Evolutionary conservation across 768 basidiomycete genomes (phyloP).

Genomic region (Suillus fuscotomentosus): DNA sequence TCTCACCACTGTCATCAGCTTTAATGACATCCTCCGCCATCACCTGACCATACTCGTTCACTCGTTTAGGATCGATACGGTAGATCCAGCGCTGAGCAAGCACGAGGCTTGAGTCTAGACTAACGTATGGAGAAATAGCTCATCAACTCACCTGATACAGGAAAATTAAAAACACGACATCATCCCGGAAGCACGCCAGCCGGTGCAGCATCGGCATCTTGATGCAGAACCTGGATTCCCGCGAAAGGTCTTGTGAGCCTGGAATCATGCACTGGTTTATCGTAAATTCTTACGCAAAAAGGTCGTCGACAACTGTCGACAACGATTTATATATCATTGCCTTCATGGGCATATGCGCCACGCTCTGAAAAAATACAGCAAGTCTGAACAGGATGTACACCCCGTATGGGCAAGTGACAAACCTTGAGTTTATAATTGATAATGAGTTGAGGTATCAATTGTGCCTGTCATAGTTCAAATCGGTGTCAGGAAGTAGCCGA

Average conservation of each 20-base stretch:
- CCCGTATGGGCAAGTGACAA: slow-evolving; percentile 20
- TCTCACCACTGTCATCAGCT: slow-evolving; percentile 42
- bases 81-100: slow-evolving; percentile 88
- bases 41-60: slow-evolving; percentile 96
- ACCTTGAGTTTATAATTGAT: slow-evolving; percentile 98
- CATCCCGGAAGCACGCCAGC: slow-evolving; percentile 87
- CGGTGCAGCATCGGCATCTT: slow-evolving; percentile 97
- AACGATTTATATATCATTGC: slow-evolving; percentile 96
- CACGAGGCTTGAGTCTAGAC: slow-evolving; percentile 18
- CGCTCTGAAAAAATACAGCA: slow-evolving; percentile 53
- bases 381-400: slow-evolving; percentile 8
- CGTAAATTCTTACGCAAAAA: slow-evolving; percentile 68
- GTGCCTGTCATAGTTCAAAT: slow-evolving; percentile 51
- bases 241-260: slow-evolving; percentile 13
- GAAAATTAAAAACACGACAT: slow-evolving; percentile 89
- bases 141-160: slow-evolving; percentile 74
- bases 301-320: slow-evolving; percentile 88
- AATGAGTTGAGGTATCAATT: slow-evolving; percentile 84
- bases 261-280: slow-evolving; percentile 11
- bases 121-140: slow-evolving; percentile 9
- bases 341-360: slow-evolving; percentile 98
- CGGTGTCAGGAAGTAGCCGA: slow-evolving; percentile 12
- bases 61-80: slow-evolving; percentile 88
- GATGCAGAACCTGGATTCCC: slow-evolving; percentile 72
- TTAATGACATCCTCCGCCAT: slow-evolving; percentile 46